phyloP scores from a whole-genome alignment of 116 monocot species.

The Dioscorea cayenensis region DNA sequence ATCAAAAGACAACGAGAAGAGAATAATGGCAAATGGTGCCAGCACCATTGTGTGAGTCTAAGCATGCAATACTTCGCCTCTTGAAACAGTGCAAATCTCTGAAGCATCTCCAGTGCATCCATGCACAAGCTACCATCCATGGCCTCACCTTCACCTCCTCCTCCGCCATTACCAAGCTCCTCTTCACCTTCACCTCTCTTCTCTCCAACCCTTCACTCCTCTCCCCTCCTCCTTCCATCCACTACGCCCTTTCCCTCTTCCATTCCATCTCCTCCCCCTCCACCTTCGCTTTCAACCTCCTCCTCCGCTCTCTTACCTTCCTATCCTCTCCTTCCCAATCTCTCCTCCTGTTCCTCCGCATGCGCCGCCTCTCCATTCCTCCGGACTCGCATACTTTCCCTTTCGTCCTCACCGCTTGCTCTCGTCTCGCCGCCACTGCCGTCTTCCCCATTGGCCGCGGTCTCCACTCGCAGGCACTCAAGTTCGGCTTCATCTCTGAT shows the following conservation, averaged over 20 bases:
- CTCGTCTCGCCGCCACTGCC: slow-evolving; percentile 1
- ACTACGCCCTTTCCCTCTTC: slow-evolving; percentile 27
- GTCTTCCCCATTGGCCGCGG: slow-evolving; percentile 20
- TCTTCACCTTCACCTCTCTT: slow-evolving; percentile 11
- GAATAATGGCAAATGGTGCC: too few species aligned
- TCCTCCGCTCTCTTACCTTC: slow-evolving; percentile 25
- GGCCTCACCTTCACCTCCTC: neutral
- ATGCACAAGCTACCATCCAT: slow-evolving; percentile 3
- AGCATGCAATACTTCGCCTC: slow-evolving; percentile 1
- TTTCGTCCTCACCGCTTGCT: slow-evolving; percentile 27
- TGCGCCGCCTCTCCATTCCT: slow-evolving; percentile 29
- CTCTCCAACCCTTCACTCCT: slow-evolving; percentile 4
- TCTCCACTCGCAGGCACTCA: slow-evolving; percentile 30
- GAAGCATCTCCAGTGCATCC: slow-evolving; percentile 17
- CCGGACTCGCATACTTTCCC: slow-evolving; percentile 44
- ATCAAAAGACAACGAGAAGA: too few species aligned
- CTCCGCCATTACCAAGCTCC: neutral
- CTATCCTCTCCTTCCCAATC: slow-evolving; percentile 17
- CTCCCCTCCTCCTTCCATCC: slow-evolving; percentile 2
- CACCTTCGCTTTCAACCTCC: slow-evolving; percentile 31
- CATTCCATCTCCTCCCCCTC: slow-evolving; percentile 16
- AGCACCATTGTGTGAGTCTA: too few species aligned
- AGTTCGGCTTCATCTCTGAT: slow-evolving; percentile 17
- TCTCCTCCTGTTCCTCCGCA: slow-evolving; percentile 23
- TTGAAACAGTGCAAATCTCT: slow-evolving; percentile 5